Conservation (phyloP, 305 asterid genomes). For the Fraxinus floribunda region DNA sequence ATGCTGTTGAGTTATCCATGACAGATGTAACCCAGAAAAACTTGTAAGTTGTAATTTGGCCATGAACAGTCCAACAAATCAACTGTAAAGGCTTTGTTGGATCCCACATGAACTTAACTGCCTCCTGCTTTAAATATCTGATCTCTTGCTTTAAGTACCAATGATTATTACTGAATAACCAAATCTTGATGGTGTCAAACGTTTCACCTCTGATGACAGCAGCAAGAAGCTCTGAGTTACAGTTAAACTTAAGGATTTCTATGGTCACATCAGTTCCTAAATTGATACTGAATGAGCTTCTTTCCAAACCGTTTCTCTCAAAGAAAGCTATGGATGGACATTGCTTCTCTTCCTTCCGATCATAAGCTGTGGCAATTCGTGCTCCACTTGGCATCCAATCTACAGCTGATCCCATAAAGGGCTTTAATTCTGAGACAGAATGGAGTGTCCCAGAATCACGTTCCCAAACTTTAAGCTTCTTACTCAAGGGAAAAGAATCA, state of each 20-base stretch:
- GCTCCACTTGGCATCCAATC: slow-evolving; percentile 91
- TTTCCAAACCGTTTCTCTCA: slow-evolving; percentile 87
- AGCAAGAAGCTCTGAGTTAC: slow-evolving; percentile 85
- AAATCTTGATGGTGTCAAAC: slow-evolving; percentile 70
- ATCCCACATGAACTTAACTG: slow-evolving; percentile 77
- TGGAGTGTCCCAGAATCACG: slow-evolving; percentile 83
- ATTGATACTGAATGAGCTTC: slow-evolving; percentile 71
- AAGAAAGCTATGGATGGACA: slow-evolving; percentile 69
- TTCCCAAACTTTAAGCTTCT: slow-evolving; percentile 92
- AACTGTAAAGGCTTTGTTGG: slow-evolving; percentile 62
- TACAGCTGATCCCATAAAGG: slow-evolving; percentile 65
- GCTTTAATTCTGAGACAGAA: slow-evolving; percentile 74
- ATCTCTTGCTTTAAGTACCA: slow-evolving; percentile 93
- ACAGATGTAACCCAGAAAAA: slow-evolving; percentile 87
- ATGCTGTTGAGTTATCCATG: slow-evolving; percentile 68
- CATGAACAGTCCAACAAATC: slow-evolving; percentile 71
- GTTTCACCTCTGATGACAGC: slow-evolving; percentile 65
- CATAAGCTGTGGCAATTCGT: slow-evolving; percentile 68
- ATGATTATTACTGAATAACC: slow-evolving; percentile 81
- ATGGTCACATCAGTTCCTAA: slow-evolving; percentile 51
- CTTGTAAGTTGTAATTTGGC: slow-evolving; percentile 53
- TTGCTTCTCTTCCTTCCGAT: slow-evolving; percentile 50
- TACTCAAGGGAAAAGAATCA: slow-evolving; percentile 43
- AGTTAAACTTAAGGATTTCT: slow-evolving; percentile 78
- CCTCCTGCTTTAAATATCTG: slow-evolving; percentile 63